Evolutionary conservation across 371 early-diverging fungal species (phyloP).

Genomic region (Capillidium heterosporum): DNA sequence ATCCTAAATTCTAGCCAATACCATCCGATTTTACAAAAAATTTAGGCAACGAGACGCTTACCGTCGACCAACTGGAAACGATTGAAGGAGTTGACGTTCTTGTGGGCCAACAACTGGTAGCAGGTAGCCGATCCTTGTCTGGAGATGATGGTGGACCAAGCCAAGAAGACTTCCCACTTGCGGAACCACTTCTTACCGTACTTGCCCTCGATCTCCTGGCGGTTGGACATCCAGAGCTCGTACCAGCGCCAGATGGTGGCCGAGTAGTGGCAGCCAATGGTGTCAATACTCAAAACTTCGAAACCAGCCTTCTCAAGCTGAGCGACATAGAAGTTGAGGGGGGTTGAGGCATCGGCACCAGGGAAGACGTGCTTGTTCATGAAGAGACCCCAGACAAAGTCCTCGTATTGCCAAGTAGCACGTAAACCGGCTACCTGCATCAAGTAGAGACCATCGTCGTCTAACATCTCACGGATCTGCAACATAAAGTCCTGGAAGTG

Average conservation of each 20-base stretch:
- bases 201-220: slow-evolving; percentile 52
- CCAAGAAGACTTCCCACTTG: slow-evolving; percentile 89
- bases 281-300: slow-evolving; percentile 73
- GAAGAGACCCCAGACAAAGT: slow-evolving; percentile 83
- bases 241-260: slow-evolving; percentile 92
- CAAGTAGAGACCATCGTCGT: slow-evolving; percentile 94
- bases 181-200: slow-evolving; percentile 78
- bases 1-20: too few relatives aligned
- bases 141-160: slow-evolving; percentile 85
- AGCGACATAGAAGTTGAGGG: slow-evolving; percentile 79
- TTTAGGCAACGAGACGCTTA: slow-evolving; percentile 2
- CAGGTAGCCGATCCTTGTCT: slow-evolving; percentile 91
- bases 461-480: slow-evolving; percentile 82
- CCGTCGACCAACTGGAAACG: neutral
- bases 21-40: neutral
- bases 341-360: slow-evolving; percentile 93
- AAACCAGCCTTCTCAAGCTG: slow-evolving; percentile 87
- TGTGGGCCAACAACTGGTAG: slow-evolving; percentile 89
- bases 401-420: slow-evolving; percentile 73
- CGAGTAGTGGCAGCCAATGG: slow-evolving; percentile 93
- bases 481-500: slow-evolving; percentile 77
- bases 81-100: slow-evolving; percentile 61
- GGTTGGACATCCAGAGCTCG: slow-evolving; percentile 89
- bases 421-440: slow-evolving; percentile 94
- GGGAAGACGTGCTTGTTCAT: slow-evolving; percentile 98